Evolutionary conservation across 2,329 filamentous ascomycete genomes (phyloP).

Genomic region (Mycosphaerella sp.): DNA sequence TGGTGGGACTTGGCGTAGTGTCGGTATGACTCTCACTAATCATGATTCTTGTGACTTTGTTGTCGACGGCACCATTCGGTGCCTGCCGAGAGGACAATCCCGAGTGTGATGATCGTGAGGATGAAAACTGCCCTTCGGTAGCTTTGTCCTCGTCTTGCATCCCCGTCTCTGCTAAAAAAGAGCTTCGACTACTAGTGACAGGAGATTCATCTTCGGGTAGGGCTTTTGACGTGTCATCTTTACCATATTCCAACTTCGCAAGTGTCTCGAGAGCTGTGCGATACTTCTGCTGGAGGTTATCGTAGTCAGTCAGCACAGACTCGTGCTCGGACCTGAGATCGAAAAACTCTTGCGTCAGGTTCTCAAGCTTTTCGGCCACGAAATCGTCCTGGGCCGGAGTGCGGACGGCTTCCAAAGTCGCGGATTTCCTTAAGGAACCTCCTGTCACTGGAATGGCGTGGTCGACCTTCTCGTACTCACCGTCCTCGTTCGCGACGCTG

Average conservation of each 20-base stretch:
- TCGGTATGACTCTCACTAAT: slow-evolving; percentile 14
- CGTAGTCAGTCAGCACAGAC: slow-evolving; percentile 67
- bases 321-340: slow-evolving; percentile 90
- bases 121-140: slow-evolving; percentile 57
- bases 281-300: slow-evolving; percentile 79
- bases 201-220: slow-evolving; percentile 57
- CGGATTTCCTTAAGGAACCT: slow-evolving; percentile 10
- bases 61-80: slow-evolving; percentile 46
- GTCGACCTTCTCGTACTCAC: slow-evolving; percentile 21
- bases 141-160: slow-evolving; percentile 63
- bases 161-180: slow-evolving; percentile 77
- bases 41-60: slow-evolving; percentile 13
- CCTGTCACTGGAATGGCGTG: slow-evolving; percentile 10
- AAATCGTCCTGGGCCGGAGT: slow-evolving; percentile 77
- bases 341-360: slow-evolving; percentile 82
- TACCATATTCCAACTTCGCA: slow-evolving; percentile 70
- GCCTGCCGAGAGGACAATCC: slow-evolving; percentile 86
- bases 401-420: slow-evolving; percentile 41
- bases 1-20: slow-evolving; percentile 10
- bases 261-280: slow-evolving; percentile 78
- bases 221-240: slow-evolving; percentile 14
- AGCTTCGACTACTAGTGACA: slow-evolving; percentile 59
- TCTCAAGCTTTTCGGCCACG: slow-evolving; percentile 87
- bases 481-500: slow-evolving; percentile 8
- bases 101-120: slow-evolving; percentile 86